phyloP scores from a whole-genome alignment of 257 asterid genomes.

The Salvia rosmarinus region DNA sequence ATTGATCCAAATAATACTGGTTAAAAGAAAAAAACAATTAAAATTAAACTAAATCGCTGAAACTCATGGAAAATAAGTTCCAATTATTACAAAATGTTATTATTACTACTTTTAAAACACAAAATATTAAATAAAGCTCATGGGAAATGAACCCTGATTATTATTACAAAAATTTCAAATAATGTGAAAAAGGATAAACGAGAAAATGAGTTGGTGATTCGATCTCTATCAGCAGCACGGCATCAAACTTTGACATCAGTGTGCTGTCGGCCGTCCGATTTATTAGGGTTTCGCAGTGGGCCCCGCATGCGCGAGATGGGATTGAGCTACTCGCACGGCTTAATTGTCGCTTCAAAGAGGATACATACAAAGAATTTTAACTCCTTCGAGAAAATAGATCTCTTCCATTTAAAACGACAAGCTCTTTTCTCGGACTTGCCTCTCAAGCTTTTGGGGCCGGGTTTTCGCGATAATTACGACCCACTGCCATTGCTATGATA shows the following conservation, averaged over 20 bases:
- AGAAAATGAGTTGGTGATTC: no score
- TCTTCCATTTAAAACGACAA: conserved; percentile 38
- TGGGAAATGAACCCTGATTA: no score
- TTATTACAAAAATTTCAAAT: no score
- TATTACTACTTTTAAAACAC: no score
- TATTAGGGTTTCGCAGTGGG: conserved; percentile 36
- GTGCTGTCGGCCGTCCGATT: conserved; percentile 32
- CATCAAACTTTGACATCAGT: neutral
- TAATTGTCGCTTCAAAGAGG: conserved; percentile 32
- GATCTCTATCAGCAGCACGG: no score
- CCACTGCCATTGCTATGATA: conserved; percentile 30
- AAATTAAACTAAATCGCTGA: neutral
- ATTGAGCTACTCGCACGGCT: conserved; percentile 37
- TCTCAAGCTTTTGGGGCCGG: conserved; percentile 24
- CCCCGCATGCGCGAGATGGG: neutral
- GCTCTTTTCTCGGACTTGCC: conserved; percentile 34
- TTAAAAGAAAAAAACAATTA: neutral
- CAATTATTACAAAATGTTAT: no score
- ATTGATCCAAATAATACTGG: no score
- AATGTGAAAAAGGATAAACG: no score
- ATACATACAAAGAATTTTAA: neutral
- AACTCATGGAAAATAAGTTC: no score
- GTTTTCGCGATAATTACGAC: conserved; percentile 25
- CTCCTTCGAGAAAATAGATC: neutral
- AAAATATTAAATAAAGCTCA: no score